Evolutionary conservation across 495 filamentous ascomycete species (phyloP).

Genomic region (Rhizodiscina lignyota): DNA sequence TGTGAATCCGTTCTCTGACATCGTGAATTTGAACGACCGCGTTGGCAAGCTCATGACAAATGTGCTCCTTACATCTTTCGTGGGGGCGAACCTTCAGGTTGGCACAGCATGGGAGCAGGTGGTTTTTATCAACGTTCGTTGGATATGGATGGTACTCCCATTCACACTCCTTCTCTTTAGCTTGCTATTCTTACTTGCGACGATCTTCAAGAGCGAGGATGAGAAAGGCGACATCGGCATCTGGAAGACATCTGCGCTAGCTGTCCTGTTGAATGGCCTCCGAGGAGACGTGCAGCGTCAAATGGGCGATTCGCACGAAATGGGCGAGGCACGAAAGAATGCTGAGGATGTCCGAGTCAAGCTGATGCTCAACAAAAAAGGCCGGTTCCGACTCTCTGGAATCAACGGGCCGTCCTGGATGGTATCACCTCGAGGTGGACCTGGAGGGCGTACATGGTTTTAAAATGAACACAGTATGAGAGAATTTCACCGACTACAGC

Average conservation of each 20-base stretch:
- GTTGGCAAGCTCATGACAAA: constrained; percentile 8
- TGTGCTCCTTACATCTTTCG: constrained; percentile 3
- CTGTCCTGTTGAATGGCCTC: constrained; percentile 9
- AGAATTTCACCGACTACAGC: no score
- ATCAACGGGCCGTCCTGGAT: no score
- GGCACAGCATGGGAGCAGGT: constrained; percentile 5
- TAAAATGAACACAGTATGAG: no score
- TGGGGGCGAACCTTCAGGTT: background rate
- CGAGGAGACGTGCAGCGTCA: constrained; percentile 9
- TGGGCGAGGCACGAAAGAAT: constrained; percentile 5
- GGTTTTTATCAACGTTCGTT: constrained; percentile 6
- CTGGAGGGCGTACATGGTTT: no score
- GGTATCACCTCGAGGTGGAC: no score
- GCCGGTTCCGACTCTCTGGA: no score
- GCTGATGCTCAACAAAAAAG: constrained; percentile 2
- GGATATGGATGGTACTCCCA: constrained; percentile 8
- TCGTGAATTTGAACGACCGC: constrained; percentile 5
- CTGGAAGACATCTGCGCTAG: constrained; percentile 13
- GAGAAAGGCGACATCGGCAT: constrained; percentile 9
- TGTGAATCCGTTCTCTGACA: constrained; percentile 6
- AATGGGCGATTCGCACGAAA: constrained; percentile 4
- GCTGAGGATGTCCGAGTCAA: constrained; percentile 8
- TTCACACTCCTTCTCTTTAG: constrained; percentile 4
- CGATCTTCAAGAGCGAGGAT: constrained; percentile 4
- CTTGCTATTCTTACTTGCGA: constrained; percentile 10